Percentiles rank a stretch among this genome's conserved stretches.
Evolutionary conservation across 2,329 filamentous ascomycete genomes (phyloP).

Genomic region (Fusarium pseudocircinatum): DNA sequence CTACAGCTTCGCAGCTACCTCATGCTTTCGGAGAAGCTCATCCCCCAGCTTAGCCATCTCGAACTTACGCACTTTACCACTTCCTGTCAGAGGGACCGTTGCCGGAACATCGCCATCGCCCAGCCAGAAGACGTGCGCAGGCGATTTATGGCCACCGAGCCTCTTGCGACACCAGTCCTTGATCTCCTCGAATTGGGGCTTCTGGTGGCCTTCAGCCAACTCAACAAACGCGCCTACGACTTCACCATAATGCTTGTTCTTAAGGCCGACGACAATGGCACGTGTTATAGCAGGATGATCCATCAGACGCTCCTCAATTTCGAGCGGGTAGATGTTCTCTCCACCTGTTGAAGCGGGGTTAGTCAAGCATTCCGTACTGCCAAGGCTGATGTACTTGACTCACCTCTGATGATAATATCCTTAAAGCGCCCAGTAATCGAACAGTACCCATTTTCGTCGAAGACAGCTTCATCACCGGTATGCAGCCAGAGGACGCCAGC

Average conservation of each 20-base stretch:
- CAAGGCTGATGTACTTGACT: conserved; percentile 9
- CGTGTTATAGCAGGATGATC: conserved; percentile 68
- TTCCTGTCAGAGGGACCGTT: conserved; percentile 72
- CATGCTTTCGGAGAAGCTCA: conserved; percentile 61
- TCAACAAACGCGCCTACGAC: conserved; percentile 74
- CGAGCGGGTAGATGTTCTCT: conserved; percentile 78
- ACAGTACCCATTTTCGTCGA: conserved; percentile 75
- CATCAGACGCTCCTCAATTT: conserved; percentile 78
- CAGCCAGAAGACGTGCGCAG: conserved; percentile 79
- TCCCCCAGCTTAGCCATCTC: conserved; percentile 67
- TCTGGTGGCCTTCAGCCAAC: conserved; percentile 47
- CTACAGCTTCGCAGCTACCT: conserved; percentile 58
- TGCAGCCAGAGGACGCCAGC: conserved; percentile 68
- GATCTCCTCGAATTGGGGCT: conserved; percentile 64
- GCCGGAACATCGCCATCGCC: conserved; percentile 67
- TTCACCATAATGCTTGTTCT: conserved; percentile 77
- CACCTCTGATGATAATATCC: conserved; percentile 80
- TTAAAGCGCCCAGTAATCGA: conserved; percentile 80
- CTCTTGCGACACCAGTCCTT: conserved; percentile 69
- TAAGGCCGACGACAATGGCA: conserved; percentile 76
- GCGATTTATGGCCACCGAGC: conserved; percentile 74
- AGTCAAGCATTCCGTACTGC: conserved; percentile 31
- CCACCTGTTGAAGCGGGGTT: conserved; percentile 60
- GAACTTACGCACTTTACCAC: conserved; percentile 76
- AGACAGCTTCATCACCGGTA: conserved; percentile 75